Base-by-base conservation (phyloP, 2,329 filamentous ascomycete species). In the Epichloe baconii region DNA sequence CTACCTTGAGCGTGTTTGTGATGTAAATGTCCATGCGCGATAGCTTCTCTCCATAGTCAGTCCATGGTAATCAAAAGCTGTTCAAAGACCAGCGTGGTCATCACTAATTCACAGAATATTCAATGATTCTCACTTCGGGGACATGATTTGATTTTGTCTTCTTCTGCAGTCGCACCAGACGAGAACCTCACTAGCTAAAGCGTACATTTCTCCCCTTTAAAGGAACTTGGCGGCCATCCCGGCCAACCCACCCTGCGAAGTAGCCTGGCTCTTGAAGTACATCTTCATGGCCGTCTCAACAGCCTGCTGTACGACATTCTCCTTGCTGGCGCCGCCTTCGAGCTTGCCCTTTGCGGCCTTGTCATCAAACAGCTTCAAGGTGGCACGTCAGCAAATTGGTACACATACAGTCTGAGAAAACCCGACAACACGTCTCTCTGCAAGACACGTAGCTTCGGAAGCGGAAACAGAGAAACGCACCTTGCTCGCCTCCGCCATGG, bases 251-350 rank as follows among this genome's bases (percentile, higher is more conserved):
- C 67, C 73, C 51, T 62, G 55, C 54, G 61, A 52, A 56, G 74
- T 67, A 19, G 76, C 77, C 64, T 88, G 77, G 59, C 78, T 81
- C 78, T 95, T 90, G 73, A 94, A 71, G 68, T 90, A 95, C 80
- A 95, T 85, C 78, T 95, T 89, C 60, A 95, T 68, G 3, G 89
- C 90, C 78, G 87, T 85, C 75, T 95, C 83, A 2, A 82, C 89
- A 3, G 90, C 90, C 66, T 82, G 74, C 64, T 85, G 81, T 45
- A 96, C 73, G 47, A 82, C 88, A 46, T 81, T 82, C 68, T 95
- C 81, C 78, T 95, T 95, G 68, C 79, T 85, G 5, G 84, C 78
- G 26, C 76, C 75, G 23, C 74, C 67, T 3, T 71, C 64, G 19
- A 79, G 70, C 58, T 77, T 74, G 58, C 78, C 78, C 57, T 75